Conservation (phyloP, 441 rosid species). For the Capsella rubella region DNA sequence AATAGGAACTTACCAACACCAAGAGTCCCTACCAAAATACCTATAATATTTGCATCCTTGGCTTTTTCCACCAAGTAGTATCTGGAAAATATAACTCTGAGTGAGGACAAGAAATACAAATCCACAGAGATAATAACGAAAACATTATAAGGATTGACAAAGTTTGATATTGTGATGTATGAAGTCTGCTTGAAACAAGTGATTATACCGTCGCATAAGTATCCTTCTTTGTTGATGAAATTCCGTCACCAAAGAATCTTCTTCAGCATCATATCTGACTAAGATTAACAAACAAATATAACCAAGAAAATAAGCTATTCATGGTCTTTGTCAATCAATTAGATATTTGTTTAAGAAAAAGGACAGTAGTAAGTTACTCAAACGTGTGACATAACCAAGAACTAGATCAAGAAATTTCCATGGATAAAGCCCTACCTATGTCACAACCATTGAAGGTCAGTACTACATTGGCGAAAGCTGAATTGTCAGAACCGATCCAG, state of each 20-base stretch:
- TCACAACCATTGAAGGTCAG: slow-evolving; percentile 82
- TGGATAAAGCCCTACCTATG: slow-evolving; percentile 54
- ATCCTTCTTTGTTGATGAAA: slow-evolving; percentile 76
- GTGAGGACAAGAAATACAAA: slow-evolving; percentile 9
- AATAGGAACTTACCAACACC: slow-evolving; percentile 72
- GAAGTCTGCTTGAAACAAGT: slow-evolving; percentile 9
- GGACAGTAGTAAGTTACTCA: neutral
- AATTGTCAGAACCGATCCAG: slow-evolving; percentile 78
- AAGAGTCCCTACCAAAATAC: slow-evolving; percentile 93
- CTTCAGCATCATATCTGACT: slow-evolving; percentile 90
- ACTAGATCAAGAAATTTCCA: slow-evolving; percentile 16
- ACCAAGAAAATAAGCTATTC: slow-evolving; percentile 4
- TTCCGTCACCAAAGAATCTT: slow-evolving; percentile 68
- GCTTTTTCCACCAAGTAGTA: slow-evolving; percentile 95
- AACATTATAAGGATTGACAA: neutral
- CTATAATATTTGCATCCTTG: slow-evolving; percentile 90
- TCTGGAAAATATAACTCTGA: slow-evolving; percentile 52
- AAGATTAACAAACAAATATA: slow-evolving; percentile 46
- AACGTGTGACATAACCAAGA: neutral
- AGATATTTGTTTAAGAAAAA: neutral
- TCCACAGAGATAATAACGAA: neutral
- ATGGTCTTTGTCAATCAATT: neutral
- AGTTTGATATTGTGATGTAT: slow-evolving; percentile 1
- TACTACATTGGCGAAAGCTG: slow-evolving; percentile 85
- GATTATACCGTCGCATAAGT: slow-evolving; percentile 78